Base-by-base conservation (phyloP, 257 asterid genomes). In the Parsonsia alboflavescens region DNA sequence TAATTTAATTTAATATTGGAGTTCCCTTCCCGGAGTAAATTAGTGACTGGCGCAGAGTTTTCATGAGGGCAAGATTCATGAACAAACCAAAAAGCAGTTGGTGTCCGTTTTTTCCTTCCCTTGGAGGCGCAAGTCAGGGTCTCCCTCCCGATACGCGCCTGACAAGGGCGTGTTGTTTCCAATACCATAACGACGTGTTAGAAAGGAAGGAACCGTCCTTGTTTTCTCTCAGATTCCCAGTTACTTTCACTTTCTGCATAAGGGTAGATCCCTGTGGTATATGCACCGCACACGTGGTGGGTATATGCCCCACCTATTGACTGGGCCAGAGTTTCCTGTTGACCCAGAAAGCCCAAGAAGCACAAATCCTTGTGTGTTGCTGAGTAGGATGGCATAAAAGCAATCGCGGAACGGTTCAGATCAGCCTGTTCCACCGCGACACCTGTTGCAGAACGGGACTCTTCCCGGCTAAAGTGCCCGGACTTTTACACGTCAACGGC, bases 221-320 rank as follows among this genome's bases (percentile, higher is more conserved):
- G 39, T 24, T 53, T 28, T 62, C 10, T 62, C 10, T 9, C 11
- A 8, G 53, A 39, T 17, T n/a, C 12, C 64, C 50, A 61, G 91
- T 85, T 88, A 73, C 79, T 58, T 77, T 67, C 41, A 30, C 49
- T 54, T 26, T 15, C 46, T 62, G 61, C 48, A 73, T 56, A 68
- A n/a, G 1, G 39, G 75, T 24, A 0, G 73, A 45, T 64, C 63
- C 77, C 46, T 72, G 84, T 54, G 85, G 75, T 7, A 61, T 64
- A 70, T 69, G 42, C 74, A 81, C 82, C 85, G 82, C 71, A 82
- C 90, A 84, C 87, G 88, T 86, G 91, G 59, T 9, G 2, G 3
- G 0, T 4, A 19, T 56, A 61, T 85, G 81, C 73, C 85, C 85
- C 56, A 11, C 24, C 4, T 36, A 6, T 46, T 82, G 85, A 79